These are phyloP conservation scores for Pterocarpus macrocarpus DNA, from an alignment of 306 rosid genomes.

Conservation along the genomic window DNA sequence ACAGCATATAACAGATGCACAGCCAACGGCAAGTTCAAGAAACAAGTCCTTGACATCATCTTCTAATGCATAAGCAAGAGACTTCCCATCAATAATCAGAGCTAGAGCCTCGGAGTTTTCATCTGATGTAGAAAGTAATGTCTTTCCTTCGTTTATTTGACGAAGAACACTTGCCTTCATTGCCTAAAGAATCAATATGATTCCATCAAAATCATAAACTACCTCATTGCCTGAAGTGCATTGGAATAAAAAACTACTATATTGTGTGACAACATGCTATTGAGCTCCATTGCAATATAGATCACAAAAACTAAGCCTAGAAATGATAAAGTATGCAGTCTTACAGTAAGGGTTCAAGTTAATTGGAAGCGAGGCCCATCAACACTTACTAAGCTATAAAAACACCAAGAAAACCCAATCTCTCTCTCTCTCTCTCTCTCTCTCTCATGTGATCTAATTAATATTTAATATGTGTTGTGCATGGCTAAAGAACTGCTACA, in stretches of 20 bases:
- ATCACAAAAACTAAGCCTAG: too few species aligned
- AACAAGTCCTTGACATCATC: constrained; percentile 83
- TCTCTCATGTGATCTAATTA: too few species aligned
- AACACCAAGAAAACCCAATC: too few species aligned
- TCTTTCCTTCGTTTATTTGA: constrained; percentile 74
- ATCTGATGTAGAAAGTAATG: constrained; percentile 50
- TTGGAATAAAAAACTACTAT: not conserved
- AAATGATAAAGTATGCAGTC: too few species aligned
- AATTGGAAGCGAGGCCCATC: too few species aligned
- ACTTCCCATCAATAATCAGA: constrained; percentile 95
- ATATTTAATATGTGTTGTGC: not conserved
- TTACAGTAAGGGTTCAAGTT: too few species aligned
- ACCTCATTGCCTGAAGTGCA: not conserved
- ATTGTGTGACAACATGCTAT: too few species aligned
- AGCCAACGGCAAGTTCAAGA: constrained; percentile 90
- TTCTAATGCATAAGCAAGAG: constrained; percentile 85
- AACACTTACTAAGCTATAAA: too few species aligned
- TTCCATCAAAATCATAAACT: constrained; percentile 40
- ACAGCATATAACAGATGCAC: constrained; percentile 98
- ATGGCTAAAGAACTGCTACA: not conserved
- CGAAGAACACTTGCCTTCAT: constrained; percentile 73
- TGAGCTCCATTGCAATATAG: too few species aligned
- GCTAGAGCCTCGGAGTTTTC: constrained; percentile 78
- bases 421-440: too few species aligned
- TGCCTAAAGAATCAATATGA: constrained; percentile 65